These are phyloP conservation scores for Diaporthe humulicola DNA, from an alignment of 2,329 filamentous ascomycete species.

Conservation along the genomic window DNA sequence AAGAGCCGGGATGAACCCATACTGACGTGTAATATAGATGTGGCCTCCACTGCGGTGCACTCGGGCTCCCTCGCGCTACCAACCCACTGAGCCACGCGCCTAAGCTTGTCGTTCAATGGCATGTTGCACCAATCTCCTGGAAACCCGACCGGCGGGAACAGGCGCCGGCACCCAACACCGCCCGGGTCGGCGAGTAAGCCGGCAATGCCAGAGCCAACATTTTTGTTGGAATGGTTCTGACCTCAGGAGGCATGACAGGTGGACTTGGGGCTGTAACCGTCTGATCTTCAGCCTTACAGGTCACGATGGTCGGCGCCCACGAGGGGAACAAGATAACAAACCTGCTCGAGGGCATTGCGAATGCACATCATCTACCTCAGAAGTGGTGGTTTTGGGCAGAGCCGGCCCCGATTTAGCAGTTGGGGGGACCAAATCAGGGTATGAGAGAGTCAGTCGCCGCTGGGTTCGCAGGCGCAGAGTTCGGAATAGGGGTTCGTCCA, in stretches of 20 bases:
- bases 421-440: not conserved
- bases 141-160: not conserved
- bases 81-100: not conserved
- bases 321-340: not conserved
- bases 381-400: slow-evolving; percentile 22
- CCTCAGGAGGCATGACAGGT: slow-evolving; percentile 4
- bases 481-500: slow-evolving; percentile 28
- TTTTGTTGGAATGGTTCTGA: not conserved
- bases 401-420: slow-evolving; percentile 25
- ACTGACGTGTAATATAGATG: not conserved
- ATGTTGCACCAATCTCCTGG: slow-evolving; percentile 15
- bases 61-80: not conserved
- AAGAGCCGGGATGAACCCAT: slow-evolving; percentile 22
- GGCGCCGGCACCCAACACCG: not conserved
- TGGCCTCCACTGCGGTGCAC: not conserved
- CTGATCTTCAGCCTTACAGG: slow-evolving; percentile 30
- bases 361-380: slow-evolving; percentile 30
- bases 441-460: slow-evolving; percentile 19
- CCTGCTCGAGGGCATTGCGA: slow-evolving; percentile 4
- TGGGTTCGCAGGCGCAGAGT: not conserved
- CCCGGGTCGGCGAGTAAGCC: slow-evolving; percentile 23
- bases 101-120: slow-evolving; percentile 23
- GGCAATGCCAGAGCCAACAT: not conserved
- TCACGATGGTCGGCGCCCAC: not conserved
- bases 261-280: slow-evolving; percentile 24